Conservation (phyloP, 1,284 basidiomycete species). For the Sanghuangporus sanghuang region DNA sequence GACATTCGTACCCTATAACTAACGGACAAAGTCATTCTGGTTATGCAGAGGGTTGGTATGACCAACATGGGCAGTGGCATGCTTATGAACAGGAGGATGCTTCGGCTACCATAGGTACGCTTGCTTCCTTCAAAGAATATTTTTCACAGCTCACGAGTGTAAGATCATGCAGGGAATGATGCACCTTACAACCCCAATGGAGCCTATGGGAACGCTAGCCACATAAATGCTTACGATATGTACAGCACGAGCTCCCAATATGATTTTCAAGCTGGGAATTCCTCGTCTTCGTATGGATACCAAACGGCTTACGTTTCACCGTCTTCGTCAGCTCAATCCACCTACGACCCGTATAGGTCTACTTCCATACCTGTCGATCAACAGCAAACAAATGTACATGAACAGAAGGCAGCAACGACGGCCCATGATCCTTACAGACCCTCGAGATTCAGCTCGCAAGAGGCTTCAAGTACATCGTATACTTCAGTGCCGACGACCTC, state of each 20-base stretch:
- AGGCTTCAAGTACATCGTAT: conserved; percentile 22
- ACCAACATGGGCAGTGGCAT: conserved; percentile 25
- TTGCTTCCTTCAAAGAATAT: not conserved
- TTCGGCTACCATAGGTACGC: conserved; percentile 14
- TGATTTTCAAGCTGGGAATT: not conserved
- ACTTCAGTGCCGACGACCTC: conserved; percentile 18
- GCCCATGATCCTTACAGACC: conserved; percentile 31
- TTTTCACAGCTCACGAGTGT: not conserved
- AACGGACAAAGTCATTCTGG: conserved; percentile 20
- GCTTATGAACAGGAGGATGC: conserved; percentile 22
- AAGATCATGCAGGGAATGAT: not conserved
- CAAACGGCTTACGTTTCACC: not conserved
- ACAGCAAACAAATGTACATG: not conserved
- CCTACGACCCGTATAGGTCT: conserved; percentile 15
- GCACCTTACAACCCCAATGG: not conserved
- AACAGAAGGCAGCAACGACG: conserved; percentile 10
- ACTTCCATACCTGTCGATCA: conserved; percentile 14
- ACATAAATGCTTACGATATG: not conserved
- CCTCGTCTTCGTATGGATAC: conserved; percentile 3
- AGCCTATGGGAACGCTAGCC: not conserved
- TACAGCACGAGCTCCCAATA: not conserved
- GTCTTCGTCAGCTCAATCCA: not conserved
- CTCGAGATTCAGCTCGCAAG: conserved; percentile 22
- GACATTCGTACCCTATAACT: conserved; percentile 17
- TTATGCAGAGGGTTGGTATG: conserved; percentile 26